These are phyloP conservation scores for Canavalia ensiformis DNA, from an alignment of 306 rosid species.

Conservation along the genomic window DNA sequence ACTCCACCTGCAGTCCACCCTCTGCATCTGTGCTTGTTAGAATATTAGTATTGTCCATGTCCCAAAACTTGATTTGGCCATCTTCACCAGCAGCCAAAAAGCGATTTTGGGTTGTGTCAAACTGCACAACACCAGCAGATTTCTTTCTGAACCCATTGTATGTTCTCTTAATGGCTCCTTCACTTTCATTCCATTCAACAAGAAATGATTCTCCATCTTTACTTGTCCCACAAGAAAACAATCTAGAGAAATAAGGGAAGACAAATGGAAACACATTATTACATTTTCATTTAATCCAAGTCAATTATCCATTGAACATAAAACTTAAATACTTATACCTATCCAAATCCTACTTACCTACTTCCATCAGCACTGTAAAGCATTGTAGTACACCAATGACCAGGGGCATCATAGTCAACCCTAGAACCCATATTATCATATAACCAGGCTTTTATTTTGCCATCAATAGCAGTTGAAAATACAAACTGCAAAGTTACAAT, in stretches of 20 bases:
- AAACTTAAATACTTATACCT: not conserved
- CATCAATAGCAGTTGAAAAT: slow-evolving; percentile 89
- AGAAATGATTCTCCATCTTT: slow-evolving; percentile 87
- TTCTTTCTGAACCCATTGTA: slow-evolving; percentile 85
- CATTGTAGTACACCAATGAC: slow-evolving; percentile 84
- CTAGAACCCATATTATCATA: slow-evolving; percentile 83
- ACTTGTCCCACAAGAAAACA: slow-evolving; percentile 96
- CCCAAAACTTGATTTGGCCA: slow-evolving; percentile 87
- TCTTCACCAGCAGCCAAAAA: slow-evolving; percentile 95
- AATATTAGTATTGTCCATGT: slow-evolving; percentile 71
- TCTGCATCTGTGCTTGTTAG: slow-evolving; percentile 71
- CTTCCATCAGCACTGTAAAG: slow-evolving; percentile 90
- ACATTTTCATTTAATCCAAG: slow-evolving; percentile 15
- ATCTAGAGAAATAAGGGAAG: slow-evolving; percentile 52
- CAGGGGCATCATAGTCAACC: slow-evolving; percentile 94
- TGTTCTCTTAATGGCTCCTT: slow-evolving; percentile 80
- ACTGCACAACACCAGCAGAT: slow-evolving; percentile 81
- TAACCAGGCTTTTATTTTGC: slow-evolving; percentile 94
- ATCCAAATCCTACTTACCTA: slow-evolving; percentile 62
- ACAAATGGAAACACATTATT: slow-evolving; percentile 25
- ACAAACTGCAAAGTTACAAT: slow-evolving; percentile 72
- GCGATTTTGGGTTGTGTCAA: slow-evolving; percentile 83
- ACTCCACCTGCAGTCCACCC: slow-evolving; percentile 80
- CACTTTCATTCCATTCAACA: slow-evolving; percentile 93
- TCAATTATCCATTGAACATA: slow-evolving; percentile 4